Base-by-base conservation (phyloP, 2,329 filamentous ascomycete species). In the Alternaria burnsii region DNA sequence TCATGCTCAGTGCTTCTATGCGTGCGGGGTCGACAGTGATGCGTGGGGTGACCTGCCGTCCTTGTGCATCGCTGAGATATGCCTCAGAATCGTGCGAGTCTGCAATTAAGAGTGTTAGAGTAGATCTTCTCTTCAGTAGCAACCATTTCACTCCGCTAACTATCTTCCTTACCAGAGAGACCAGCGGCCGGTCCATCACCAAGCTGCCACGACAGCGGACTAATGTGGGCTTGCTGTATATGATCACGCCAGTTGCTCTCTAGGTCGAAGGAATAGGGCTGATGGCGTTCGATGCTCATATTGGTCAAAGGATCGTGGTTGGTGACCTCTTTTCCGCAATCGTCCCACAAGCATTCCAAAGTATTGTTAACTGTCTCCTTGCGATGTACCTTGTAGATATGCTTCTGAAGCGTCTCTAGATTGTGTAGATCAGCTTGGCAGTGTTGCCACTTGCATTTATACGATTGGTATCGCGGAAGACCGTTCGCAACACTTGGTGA, bases 361-460 rank as follows among this genome's bases (percentile, higher is more conserved):
- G 75, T 74, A 24, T 79, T 77, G 12, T 73, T 68, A 3, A 57
- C 51, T 12, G 73, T 77, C 24, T 72, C 65, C 43, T 75, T 76
- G 22, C 79, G 76, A 67, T 90, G 88, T 4, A 85, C 74, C 67
- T 87, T 89, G 52, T 80, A 71, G 6, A 88, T 75, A 71, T 91
- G 88, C 58, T 85, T 86, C 62, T 83, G 83, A 6, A 90, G 76
- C 0, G 84, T 86, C 9, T 84, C 82, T 14, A 89, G 73, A 65
- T 89, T 90, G 73, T 90, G 88, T 5, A 90, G 77, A 63, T 88
- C 82, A 0, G 85, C 83, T 4, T 76, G 74, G 71, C 88, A 91
- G 2, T 77, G 74, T 52, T 82, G 75, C 88, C 88, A 90, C 42
- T 79, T 73, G 74, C 88, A 91, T 55, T 81, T 80, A 71, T 83